These are phyloP conservation scores for Melanogaster broomeanus DNA, from an alignment of 768 basidiomycete genomes.

Conservation along the genomic window DNA sequence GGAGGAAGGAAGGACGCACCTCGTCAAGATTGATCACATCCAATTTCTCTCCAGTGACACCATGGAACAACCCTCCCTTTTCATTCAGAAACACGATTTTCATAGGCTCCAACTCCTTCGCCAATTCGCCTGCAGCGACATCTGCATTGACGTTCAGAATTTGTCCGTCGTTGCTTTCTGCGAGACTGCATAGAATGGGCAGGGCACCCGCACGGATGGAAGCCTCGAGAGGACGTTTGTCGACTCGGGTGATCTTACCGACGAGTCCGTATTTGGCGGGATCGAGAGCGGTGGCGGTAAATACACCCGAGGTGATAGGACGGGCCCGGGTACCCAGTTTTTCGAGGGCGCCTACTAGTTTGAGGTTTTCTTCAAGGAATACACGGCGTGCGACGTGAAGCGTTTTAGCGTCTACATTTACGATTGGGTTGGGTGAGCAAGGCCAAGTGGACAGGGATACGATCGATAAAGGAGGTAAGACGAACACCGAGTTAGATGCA, in stretches of 20 bases:
- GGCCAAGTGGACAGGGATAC: too few species aligned
- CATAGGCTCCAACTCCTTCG: constrained; percentile 96
- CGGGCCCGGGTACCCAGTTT: constrained; percentile 94
- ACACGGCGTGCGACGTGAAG: constrained; percentile 93
- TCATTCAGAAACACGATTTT: constrained; percentile 99
- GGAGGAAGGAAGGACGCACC: constrained; percentile 39
- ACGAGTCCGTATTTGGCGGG: constrained; percentile 93
- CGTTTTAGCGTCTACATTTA: constrained; percentile 81
- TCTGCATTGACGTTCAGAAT: constrained; percentile 99
- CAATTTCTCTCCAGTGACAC: constrained; percentile 94
- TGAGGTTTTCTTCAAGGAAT: constrained; percentile 96
- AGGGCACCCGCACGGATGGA: constrained; percentile 95
- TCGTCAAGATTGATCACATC: constrained; percentile 98
- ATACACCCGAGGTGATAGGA: constrained; percentile 97
- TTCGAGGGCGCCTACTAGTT: constrained; percentile 91
- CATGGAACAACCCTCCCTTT: constrained; percentile 97
- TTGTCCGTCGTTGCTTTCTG: constrained; percentile 95
- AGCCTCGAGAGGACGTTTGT: constrained; percentile 96
- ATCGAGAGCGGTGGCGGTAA: constrained; percentile 96
- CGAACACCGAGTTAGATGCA: background rate
- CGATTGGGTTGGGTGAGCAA: background rate
- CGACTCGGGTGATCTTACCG: constrained; percentile 91
- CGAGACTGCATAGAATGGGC: constrained; percentile 93
- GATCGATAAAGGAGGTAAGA: too few species aligned
- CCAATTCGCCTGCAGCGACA: constrained; percentile 95